These are phyloP conservation scores for Emericellopsis terricola DNA, from an alignment of 495 filamentous ascomycete genomes.

Conservation along the genomic window DNA sequence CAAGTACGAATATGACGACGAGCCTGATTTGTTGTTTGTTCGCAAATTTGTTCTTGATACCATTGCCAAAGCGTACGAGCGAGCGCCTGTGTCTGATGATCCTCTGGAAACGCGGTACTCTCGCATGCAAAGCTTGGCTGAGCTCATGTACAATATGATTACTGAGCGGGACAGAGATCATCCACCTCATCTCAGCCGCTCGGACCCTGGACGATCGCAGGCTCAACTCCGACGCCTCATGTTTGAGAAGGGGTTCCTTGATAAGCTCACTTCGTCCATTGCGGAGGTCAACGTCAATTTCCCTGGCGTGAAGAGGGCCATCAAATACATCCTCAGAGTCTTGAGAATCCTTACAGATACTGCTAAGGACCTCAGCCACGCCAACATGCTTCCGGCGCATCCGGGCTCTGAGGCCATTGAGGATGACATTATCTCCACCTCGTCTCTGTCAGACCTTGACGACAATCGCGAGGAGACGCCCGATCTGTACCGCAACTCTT, in stretches of 20 bases:
- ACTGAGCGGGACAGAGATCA: conserved; percentile 48
- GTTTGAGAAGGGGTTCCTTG: conserved; percentile 94
- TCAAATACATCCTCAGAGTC: conserved; percentile 89
- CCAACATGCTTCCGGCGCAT: conserved; percentile 45
- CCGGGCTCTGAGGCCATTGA: conserved; percentile 53
- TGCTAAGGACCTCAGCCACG: conserved; percentile 69
- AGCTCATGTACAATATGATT: conserved; percentile 86
- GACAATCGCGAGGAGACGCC: conserved; percentile 91
- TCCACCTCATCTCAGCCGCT: conserved; percentile 20
- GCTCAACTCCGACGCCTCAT: conserved; percentile 79
- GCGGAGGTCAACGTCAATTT: conserved; percentile 94
- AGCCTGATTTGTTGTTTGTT: conserved; percentile 77
- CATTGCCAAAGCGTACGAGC: conserved; percentile 78
- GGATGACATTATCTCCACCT: conserved; percentile 78
- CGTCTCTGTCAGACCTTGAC: conserved; percentile 74
- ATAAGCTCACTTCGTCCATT: conserved; percentile 73
- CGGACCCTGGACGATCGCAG: conserved; percentile 29
- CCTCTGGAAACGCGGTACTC: conserved; percentile 75
- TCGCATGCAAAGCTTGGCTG: conserved; percentile 65
- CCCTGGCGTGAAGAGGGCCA: conserved; percentile 75
- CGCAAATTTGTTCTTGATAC: conserved; percentile 91
- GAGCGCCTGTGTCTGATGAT: conserved; percentile 64
- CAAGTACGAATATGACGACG: conserved; percentile 52
- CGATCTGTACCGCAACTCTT: conserved; percentile 91
- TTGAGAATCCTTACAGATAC: conserved; percentile 73